Evolutionary conservation across 768 basidiomycete species (phyloP), one percentile per base, ranked within the genome.

Genomic region (Leucocoprinus birnbaumii): DNA sequence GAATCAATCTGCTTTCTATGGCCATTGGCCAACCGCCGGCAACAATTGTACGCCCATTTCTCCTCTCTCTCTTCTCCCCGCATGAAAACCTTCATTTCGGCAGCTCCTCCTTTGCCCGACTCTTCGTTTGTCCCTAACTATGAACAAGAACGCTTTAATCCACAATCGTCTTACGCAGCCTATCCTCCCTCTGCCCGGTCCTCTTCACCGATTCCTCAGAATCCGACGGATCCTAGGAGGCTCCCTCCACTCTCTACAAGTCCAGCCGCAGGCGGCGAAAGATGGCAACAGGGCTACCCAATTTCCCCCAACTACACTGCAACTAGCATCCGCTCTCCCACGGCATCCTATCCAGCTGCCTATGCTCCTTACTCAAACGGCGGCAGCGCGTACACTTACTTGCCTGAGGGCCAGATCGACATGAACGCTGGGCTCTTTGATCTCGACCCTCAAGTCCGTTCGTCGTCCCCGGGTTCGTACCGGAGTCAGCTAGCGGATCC

Each of bases 311-410:
- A 73, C 37, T 67, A 64, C 57, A 53, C 27, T 3, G 51, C 70
- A 9, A 70, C 68, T 52, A 72, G 75, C 62, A 80, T 86, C 65
- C 84, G 85, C 59, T 84, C 86, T 11, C 84, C 86, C 8, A 79
- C 84, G 14, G 80, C 84, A 31, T 78, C 80, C 21, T 89, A 87
- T 67, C 78, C 83, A 21, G 54, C 76, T 56, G 71, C 76, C 45
- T 87, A 85, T 66, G 67, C 75, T 11, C 67, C 71, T 43, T 84
- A 83, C 63, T 69, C 77, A 14, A 58, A 71, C 14, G 68, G 71
- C 59, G 59, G 70, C 57, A 65, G 67, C 53, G 59, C 70, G n/a
- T 79, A 78, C 62, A 66, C 69, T 14, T 80, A 80, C 63, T 70
- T 72, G 58, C 65, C 75, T 53, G 60, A 64, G 22, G 71, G 73